These are phyloP conservation scores for Silene conica DNA, from an alignment of 148 eudicot genomes.

Conservation along the genomic window DNA sequence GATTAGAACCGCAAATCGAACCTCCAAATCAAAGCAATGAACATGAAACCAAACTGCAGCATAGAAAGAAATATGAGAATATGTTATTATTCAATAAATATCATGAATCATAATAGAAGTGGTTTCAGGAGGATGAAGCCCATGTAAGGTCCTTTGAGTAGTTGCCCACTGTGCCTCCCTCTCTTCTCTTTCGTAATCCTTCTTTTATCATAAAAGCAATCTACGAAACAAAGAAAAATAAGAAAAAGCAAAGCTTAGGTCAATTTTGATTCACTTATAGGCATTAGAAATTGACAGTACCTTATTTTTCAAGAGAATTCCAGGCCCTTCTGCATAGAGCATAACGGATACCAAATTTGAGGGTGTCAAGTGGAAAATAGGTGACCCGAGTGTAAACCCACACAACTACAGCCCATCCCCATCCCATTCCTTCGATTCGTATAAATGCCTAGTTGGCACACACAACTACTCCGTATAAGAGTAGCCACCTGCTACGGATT, in stretches of 20 bases:
- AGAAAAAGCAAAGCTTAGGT: background rate
- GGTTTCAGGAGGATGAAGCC: slow-evolving; percentile 57
- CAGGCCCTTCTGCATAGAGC: slow-evolving; percentile 61
- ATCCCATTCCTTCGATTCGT: slow-evolving; percentile 50
- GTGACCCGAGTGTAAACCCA: slow-evolving; percentile 56
- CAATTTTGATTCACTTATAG: background rate
- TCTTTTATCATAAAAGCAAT: slow-evolving; percentile 67
- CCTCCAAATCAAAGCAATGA: slow-evolving; percentile 67
- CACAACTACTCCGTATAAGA: slow-evolving; percentile 47
- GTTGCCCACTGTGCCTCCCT: slow-evolving; percentile 74
- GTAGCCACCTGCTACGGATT: slow-evolving; percentile 50
- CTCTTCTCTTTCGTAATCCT: slow-evolving; percentile 62
- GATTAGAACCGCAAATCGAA: slow-evolving; percentile 74
- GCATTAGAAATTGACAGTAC: slow-evolving; percentile 18
- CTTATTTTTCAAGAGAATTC: slow-evolving; percentile 48
- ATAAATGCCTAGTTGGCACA: slow-evolving; percentile 55
- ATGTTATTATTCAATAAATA: background rate
- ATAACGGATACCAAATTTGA: slow-evolving; percentile 54
- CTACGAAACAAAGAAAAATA: slow-evolving; percentile 20
- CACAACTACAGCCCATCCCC: slow-evolving; percentile 71
- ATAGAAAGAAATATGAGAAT: slow-evolving; percentile 7
- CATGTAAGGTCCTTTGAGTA: slow-evolving; percentile 59
- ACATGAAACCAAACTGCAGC: slow-evolving; percentile 65
- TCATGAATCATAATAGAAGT: slow-evolving; percentile 2
- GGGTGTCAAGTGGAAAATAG: slow-evolving; percentile 56